Conservation (phyloP, 345 rosid species). For the Crucihimalaya himalaica region DNA sequence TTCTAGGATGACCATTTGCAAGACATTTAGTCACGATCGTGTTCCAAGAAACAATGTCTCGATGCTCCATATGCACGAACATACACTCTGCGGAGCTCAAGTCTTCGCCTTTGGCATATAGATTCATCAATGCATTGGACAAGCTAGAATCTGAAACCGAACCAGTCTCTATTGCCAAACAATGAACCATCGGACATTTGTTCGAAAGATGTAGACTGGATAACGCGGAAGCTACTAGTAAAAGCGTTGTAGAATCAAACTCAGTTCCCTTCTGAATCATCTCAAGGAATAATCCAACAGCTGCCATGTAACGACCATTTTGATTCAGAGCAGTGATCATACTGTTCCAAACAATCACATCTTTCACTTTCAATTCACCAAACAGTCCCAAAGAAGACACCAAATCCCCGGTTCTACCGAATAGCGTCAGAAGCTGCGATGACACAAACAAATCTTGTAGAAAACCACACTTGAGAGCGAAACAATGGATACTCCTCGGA, state of each 20-base stretch:
- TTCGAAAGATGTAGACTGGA: conserved; percentile 30
- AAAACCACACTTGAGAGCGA: conserved; percentile 57
- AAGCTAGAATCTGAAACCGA: conserved; percentile 46
- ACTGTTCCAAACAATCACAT: conserved; percentile 60
- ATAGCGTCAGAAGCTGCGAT: conserved; percentile 53
- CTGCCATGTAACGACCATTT: conserved; percentile 41
- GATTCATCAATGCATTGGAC: conserved; percentile 55
- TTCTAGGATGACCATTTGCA: conserved; percentile 43
- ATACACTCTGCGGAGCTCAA: conserved; percentile 47
- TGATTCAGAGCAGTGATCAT: conserved; percentile 57
- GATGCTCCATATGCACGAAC: conserved; percentile 42
- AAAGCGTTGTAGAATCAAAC: conserved; percentile 60
- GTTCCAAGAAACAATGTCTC: conserved; percentile 69
- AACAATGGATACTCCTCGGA: conserved; percentile 49
- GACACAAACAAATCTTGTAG: conserved; percentile 48
- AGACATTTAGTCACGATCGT: conserved; percentile 55
- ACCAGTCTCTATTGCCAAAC: conserved; percentile 51
- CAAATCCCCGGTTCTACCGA: conserved; percentile 46
- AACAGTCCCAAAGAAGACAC: conserved; percentile 45
- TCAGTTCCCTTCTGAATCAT: conserved; percentile 47
- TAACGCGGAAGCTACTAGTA: conserved; percentile 48
- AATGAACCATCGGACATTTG: conserved; percentile 45
- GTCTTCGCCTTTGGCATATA: conserved; percentile 61
- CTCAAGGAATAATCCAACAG: conserved; percentile 42
- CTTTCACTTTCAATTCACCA: conserved; percentile 47